Percentiles rank a stretch among this genome's conserved stretches.
These are phyloP conservation scores for Castanea crenata DNA, from an alignment of 306 rosid species.

Conservation along the genomic window DNA sequence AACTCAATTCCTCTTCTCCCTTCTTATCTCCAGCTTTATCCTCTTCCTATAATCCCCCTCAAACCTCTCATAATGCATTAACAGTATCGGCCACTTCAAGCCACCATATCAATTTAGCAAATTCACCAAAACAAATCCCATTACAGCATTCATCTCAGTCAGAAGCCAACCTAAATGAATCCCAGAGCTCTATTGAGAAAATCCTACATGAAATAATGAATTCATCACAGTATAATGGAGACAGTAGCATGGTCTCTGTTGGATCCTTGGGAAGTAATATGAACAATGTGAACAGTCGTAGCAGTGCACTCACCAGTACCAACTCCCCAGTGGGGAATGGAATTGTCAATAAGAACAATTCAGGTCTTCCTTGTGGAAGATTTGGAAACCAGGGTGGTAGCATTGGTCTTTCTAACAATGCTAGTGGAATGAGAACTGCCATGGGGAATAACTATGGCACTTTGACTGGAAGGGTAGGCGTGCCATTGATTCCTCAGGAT, in stretches of 20 bases:
- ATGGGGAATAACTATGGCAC: conserved; percentile 63
- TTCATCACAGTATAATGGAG: conserved; percentile 57
- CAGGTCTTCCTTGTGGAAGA: conserved; percentile 51
- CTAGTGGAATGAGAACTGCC: conserved; percentile 71
- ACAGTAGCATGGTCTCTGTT: conserved; percentile 45
- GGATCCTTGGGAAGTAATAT: conserved; percentile 64
- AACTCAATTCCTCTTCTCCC: conserved; percentile 59
- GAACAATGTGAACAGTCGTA: conserved; percentile 64
- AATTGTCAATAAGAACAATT: conserved; percentile 48
- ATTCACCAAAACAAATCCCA: conserved; percentile 63
- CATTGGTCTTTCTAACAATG: conserved; percentile 59
- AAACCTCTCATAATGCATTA: conserved; percentile 58
- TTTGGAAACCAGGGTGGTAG: conserved; percentile 58
- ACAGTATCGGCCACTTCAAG: conserved; percentile 35
- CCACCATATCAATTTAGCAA: conserved; percentile 71
- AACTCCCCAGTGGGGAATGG: conserved; percentile 59
- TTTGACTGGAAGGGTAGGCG: conserved; percentile 79
- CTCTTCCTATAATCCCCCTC: conserved; percentile 68
- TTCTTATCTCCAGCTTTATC: conserved; percentile 82
- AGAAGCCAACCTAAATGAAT: conserved; percentile 68
- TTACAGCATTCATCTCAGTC: conserved; percentile 73
- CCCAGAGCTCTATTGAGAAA: conserved; percentile 83
- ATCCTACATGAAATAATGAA: conserved; percentile 70
- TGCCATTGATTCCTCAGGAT: conserved; percentile 65
- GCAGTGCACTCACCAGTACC: conserved; percentile 42